These are phyloP conservation scores for Buddleja alternifolia DNA, from an alignment of 257 asterid genomes.

Conservation along the genomic window DNA sequence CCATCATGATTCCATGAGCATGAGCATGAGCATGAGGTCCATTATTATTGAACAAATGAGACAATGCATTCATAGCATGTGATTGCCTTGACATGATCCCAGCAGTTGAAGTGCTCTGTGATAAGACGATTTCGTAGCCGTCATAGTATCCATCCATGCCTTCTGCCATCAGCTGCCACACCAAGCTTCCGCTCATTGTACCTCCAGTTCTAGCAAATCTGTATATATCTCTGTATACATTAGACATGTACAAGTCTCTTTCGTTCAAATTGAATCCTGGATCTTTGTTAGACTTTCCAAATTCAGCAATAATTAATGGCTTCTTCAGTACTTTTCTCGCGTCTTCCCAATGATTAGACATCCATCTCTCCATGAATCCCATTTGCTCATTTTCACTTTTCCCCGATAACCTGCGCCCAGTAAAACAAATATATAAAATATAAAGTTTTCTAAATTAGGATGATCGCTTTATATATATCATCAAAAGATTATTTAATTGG, in stretches of 20 bases:
- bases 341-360: constrained; percentile 64
- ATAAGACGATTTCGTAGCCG: constrained; percentile 59
- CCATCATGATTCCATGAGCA: background rate
- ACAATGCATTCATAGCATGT: constrained; percentile 54
- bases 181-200: constrained; percentile 70
- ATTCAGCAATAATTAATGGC: constrained; percentile 67
- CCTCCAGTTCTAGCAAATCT: constrained; percentile 64
- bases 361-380: constrained; percentile 76
- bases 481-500: no score
- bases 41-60: constrained; percentile 35
- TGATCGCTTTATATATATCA: no score
- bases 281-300: constrained; percentile 71
- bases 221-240: constrained; percentile 50
- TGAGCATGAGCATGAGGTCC: background rate
- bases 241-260: constrained; percentile 55
- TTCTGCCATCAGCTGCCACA: constrained; percentile 75
- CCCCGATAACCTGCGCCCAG: constrained; percentile 67
- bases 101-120: constrained; percentile 57
- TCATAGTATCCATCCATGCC: constrained; percentile 71
- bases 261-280: constrained; percentile 41
- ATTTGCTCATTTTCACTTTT: constrained; percentile 54
- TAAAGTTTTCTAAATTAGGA: background rate
- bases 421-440: background rate
- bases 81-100: constrained; percentile 58
- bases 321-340: constrained; percentile 56